Conservation (phyloP, 331 rosid genomes). For the Cucumis variabilis region DNA sequence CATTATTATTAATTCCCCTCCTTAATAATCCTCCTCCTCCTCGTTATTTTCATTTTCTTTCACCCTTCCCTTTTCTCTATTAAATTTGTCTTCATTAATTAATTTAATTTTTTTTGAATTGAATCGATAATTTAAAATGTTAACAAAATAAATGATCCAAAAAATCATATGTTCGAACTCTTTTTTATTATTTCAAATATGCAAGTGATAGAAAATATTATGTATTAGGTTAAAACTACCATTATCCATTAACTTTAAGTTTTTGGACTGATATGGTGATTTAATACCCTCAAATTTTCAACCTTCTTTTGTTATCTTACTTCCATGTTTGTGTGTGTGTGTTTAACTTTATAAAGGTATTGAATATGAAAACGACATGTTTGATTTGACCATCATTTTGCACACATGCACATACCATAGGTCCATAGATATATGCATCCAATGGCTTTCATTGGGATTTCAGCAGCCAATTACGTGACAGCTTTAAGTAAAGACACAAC, state of each 20-base stretch:
- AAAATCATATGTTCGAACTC: too few relatives aligned
- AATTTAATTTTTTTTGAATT: too few relatives aligned
- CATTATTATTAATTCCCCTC: not conserved
- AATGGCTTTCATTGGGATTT: conserved; percentile 4
- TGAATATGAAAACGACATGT: not conserved
- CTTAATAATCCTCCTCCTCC: not conserved
- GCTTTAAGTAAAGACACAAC: not conserved
- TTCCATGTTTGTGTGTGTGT: not conserved
- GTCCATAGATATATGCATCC: not conserved
- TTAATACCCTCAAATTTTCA: not conserved
- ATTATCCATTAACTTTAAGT: too few relatives aligned
- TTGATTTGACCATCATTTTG: not conserved
- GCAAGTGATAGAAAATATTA: too few relatives aligned
- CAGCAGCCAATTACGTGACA: conserved; percentile 8
- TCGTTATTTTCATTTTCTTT: not conserved
- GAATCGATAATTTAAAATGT: too few relatives aligned
- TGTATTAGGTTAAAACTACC: too few relatives aligned
- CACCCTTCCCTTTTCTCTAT: not conserved
- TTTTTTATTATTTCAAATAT: too few relatives aligned
- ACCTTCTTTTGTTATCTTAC: not conserved
- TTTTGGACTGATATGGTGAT: too few relatives aligned
- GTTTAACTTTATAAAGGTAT: not conserved
- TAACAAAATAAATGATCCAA: too few relatives aligned
- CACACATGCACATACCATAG: not conserved
- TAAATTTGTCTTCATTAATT: too few relatives aligned